These are phyloP conservation scores for Verticillium isaacii DNA, from an alignment of 2,329 filamentous ascomycete genomes.

Conservation along the genomic window DNA sequence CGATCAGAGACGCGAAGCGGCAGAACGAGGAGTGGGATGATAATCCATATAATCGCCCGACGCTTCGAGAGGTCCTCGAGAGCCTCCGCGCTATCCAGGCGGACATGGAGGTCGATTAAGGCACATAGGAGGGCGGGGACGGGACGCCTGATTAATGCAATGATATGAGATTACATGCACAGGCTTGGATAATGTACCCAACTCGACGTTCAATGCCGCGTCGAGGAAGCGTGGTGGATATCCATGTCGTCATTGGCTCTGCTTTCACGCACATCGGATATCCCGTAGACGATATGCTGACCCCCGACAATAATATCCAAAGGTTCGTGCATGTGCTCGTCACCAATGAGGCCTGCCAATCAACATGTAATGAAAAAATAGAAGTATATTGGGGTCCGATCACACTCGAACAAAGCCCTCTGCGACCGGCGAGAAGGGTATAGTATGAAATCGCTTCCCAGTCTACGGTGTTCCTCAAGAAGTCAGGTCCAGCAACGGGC, in stretches of 20 bases:
- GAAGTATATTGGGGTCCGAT: too few relatives aligned
- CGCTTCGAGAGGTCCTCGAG: slow-evolving; percentile 35
- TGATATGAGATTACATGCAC: neutral
- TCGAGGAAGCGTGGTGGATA: too few relatives aligned
- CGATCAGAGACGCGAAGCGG: slow-evolving; percentile 30
- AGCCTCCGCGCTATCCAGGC: slow-evolving; percentile 15
- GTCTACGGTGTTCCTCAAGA: neutral
- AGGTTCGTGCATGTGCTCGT: neutral
- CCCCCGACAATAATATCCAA: too few relatives aligned
- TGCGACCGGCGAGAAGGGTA: neutral
- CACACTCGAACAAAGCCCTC: neutral
- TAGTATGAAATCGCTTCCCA: neutral
- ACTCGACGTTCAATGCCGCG: neutral
- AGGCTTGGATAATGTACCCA: neutral
- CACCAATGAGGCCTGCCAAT: neutral
- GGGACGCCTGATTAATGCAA: neutral
- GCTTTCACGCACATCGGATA: neutral
- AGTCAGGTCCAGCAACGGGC: neutral
- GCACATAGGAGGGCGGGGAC: neutral
- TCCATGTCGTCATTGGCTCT: too few relatives aligned
- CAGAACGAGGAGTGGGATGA: slow-evolving; percentile 39
- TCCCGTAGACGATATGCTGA: too few relatives aligned
- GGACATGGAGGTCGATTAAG: neutral
- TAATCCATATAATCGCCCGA: slow-evolving; percentile 46
- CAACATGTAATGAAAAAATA: too few relatives aligned